These are phyloP conservation scores for Lodderomyces elongisporus DNA, from an alignment of 1,139 yeast genomes.

Conservation along the genomic window DNA sequence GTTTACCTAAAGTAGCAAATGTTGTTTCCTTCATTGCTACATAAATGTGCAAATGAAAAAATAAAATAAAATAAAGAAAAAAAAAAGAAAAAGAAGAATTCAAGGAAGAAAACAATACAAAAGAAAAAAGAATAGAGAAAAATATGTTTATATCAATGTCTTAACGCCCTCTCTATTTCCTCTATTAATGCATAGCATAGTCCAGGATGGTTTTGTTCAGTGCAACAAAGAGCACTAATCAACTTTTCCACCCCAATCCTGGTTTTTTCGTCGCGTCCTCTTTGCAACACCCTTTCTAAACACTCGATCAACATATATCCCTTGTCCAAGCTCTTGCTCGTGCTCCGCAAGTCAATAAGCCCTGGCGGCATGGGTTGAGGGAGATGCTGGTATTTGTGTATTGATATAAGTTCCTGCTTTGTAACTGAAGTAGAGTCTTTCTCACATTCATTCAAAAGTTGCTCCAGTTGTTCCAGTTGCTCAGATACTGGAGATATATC, in stretches of 20 bases:
- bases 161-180: constrained; percentile 27
- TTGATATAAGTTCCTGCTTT: too few relatives aligned
- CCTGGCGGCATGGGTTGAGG: not conserved
- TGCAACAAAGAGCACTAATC: constrained; percentile 30
- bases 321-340: not conserved
- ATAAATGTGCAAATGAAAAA: too few relatives aligned
- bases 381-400: too few relatives aligned
- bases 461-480: not conserved
- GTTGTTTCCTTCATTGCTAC: too few relatives aligned
- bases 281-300: constrained; percentile 34
- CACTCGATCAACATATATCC: constrained; percentile 16
- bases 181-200: constrained; percentile 61
- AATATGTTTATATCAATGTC: too few relatives aligned
- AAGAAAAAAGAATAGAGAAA: too few relatives aligned
- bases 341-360: not conserved
- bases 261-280: constrained; percentile 49
- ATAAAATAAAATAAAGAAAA: too few relatives aligned
- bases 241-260: constrained; percentile 38
- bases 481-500: not conserved
- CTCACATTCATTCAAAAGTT: too few relatives aligned
- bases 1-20: too few relatives aligned
- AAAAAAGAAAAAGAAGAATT: too few relatives aligned
- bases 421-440: too few relatives aligned
- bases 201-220: constrained; percentile 57
- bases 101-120: too few relatives aligned